phyloP scores from a whole-genome alignment of 139 green algal species.

The Mesostigma viride region DNA sequence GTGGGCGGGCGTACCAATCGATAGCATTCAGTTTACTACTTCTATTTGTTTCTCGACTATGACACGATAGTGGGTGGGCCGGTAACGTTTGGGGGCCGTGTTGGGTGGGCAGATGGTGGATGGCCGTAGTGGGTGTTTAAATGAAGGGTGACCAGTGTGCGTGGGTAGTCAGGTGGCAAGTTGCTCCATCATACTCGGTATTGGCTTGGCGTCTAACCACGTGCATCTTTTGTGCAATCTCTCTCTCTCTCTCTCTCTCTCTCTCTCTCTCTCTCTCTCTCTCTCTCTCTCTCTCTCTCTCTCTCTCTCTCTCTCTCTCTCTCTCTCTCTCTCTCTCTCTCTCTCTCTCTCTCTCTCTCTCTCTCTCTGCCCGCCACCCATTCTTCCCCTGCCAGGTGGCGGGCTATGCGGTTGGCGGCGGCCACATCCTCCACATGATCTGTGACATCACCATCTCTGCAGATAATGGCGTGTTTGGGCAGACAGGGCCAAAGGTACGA shows the following conservation, averaged over 20 bases:
- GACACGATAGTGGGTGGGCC: no score
- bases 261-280: slow-evolving; percentile 5
- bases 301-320: slow-evolving; percentile 5
- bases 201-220: no score
- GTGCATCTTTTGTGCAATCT: no score
- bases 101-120: no score
- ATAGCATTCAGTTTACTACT: no score
- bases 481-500: slow-evolving; percentile 93
- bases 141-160: no score
- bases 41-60: no score
- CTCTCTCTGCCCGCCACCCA: background rate
- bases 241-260: slow-evolving; percentile 5
- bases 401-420: slow-evolving; percentile 91
- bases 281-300: slow-evolving; percentile 5
- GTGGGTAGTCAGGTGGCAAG: no score
- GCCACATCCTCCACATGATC: slow-evolving; percentile 96
- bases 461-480: slow-evolving; percentile 96
- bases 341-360: slow-evolving; percentile 5
- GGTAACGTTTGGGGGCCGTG: no score
- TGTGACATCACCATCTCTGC: slow-evolving; percentile 96
- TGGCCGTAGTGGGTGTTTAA: no score
- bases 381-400: slow-evolving; percentile 72
- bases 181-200: no score
- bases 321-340: slow-evolving; percentile 5
- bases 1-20: no score